Percentiles rank a stretch among this genome's conserved stretches.
Conservation (phyloP, 2,329 filamentous ascomycete species). For the Aspergillus fischeri region DNA sequence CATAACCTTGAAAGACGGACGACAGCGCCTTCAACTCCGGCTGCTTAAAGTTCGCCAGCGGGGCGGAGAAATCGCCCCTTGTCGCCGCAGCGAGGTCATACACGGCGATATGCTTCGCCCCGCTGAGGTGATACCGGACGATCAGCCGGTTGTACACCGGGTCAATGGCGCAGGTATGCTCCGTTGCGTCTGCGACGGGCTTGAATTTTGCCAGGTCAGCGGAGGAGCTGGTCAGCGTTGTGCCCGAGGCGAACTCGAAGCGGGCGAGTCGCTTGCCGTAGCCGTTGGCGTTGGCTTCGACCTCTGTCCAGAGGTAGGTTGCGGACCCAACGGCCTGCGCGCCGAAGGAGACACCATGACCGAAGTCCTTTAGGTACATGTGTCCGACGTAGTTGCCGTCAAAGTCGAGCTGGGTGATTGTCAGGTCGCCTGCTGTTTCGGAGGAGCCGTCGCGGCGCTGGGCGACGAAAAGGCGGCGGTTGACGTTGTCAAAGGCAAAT, state of each 20-base stretch:
- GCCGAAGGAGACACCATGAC: slow-evolving; percentile 18
- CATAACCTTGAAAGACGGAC: slow-evolving; percentile 13
- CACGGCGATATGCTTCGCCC: slow-evolving; percentile 14
- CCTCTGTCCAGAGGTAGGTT: slow-evolving; percentile 21
- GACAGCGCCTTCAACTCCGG: slow-evolving; percentile 8
- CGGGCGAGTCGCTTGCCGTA: slow-evolving; percentile 18
- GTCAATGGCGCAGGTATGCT: slow-evolving; percentile 17
- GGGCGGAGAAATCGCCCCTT: slow-evolving; percentile 13
- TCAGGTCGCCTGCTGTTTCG: slow-evolving; percentile 12
- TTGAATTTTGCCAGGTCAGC: slow-evolving; percentile 6
- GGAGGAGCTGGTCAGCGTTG: slow-evolving; percentile 4
- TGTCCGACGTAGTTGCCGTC: slow-evolving; percentile 17
- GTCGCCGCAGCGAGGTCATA: slow-evolving; percentile 13
- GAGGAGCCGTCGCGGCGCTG: slow-evolving; percentile 14
- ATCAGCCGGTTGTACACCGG: slow-evolving; percentile 14
- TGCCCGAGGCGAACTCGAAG: slow-evolving; percentile 18
- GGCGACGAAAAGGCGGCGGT: slow-evolving; percentile 18
- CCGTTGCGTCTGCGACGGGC: slow-evolving; percentile 9
- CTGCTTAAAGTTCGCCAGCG: slow-evolving; percentile 13
- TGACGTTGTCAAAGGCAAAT: slow-evolving; percentile 22
- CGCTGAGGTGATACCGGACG: slow-evolving; percentile 13
- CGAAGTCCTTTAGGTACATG: slow-evolving; percentile 18
- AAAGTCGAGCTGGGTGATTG: slow-evolving; percentile 21
- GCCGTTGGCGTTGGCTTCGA: slow-evolving; percentile 17
- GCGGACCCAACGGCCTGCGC: slow-evolving; percentile 12